Base-by-base conservation (phyloP, 163 green algal genomes). In the Chlamydomonas reinhardtii region DNA sequence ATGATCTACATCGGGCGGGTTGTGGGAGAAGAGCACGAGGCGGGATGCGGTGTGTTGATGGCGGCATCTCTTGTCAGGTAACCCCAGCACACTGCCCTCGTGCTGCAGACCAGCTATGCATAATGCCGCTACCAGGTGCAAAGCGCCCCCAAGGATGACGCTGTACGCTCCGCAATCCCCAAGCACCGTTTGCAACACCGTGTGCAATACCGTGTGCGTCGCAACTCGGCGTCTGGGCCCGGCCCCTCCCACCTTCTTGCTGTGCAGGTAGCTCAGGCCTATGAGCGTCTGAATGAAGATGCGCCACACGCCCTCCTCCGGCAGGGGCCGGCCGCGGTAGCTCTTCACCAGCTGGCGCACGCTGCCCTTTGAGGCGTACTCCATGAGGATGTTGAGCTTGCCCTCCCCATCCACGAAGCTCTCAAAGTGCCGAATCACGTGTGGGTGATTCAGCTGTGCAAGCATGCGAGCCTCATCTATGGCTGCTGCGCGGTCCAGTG, bases 401-500 rank as follows among this genome's bases (percentile, higher is more conserved):
- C 93, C 87, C 43, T 94, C 85, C 17, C 85, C 83, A 79, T 94
- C 91, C 86, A 96, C 91, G 74, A 94, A 96, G 76, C 86, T 92
- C 68, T 93, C 90, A 74, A 92, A 93, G 80, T 95, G 89, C 52
- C 85, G 78, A 12, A 89, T 91, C 32, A 96, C 87, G 78, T 94
- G 65, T 9, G 93, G 93, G 43, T 94, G 91, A 35, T 92, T 88
- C 2, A 96, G 83, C 80, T 94, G 89, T 0, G 92, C 80, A 35
- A 96, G 84, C 74, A 96, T 82, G 1, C 93, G 82, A 11, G 93
- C 92, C 87, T 96, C 93, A 85, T 96, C 93, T 31, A 96, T 94
- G 11, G 92, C 91, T 61, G 94, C 89, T 62, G 94, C 80, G 2
- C 91, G 90, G 11, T 96, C 92, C 39, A 91, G 90, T 29, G 62